Percentiles rank a stretch among this genome's conserved stretches.
These are phyloP conservation scores for Daphne laureola DNA, from an alignment of 441 rosid genomes.

Conservation along the genomic window DNA sequence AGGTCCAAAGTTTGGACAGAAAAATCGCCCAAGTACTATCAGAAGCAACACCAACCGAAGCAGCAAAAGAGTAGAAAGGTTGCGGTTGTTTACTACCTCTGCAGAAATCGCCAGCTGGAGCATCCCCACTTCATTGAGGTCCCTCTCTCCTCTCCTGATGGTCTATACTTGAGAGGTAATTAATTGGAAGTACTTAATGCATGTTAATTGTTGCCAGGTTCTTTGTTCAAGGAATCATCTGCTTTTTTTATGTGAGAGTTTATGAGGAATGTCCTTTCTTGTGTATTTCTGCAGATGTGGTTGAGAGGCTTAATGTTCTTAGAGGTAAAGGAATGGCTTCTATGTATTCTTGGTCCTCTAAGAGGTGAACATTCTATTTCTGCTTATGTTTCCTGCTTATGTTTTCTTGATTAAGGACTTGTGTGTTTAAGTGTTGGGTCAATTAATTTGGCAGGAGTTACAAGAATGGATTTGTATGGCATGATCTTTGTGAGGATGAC, in stretches of 20 bases:
- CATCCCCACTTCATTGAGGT: slow-evolving; percentile 98
- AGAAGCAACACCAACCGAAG: slow-evolving; percentile 17
- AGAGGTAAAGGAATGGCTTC: slow-evolving; percentile 71
- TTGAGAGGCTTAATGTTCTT: slow-evolving; percentile 51
- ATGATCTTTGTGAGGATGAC: slow-evolving; percentile 62
- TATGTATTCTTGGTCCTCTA: slow-evolving; percentile 63
- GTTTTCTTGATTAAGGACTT: too few relatives aligned
- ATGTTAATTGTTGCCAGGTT: neutral
- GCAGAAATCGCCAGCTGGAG: slow-evolving; percentile 85
- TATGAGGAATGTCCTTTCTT: slow-evolving; percentile 1
- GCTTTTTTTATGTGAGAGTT: neutral
- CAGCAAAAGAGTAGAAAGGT: slow-evolving; percentile 44
- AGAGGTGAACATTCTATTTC: slow-evolving; percentile 33
- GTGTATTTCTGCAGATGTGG: slow-evolving; percentile 36
- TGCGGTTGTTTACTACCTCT: slow-evolving; percentile 83
- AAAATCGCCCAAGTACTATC: slow-evolving; percentile 66
- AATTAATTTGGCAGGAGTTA: slow-evolving; percentile 42
- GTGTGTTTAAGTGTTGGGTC: neutral
- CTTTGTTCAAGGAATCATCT: neutral
- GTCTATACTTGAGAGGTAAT: slow-evolving; percentile 77
- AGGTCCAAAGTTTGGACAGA: slow-evolving; percentile 94
- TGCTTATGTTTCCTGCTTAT: neutral
- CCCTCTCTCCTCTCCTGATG: slow-evolving; percentile 56
- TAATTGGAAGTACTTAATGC: slow-evolving; percentile 3
- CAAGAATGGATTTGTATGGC: slow-evolving; percentile 75